Percentiles rank a stretch among this genome's conserved stretches.
These are phyloP conservation scores for Rhododendron molle DNA, from an alignment of 148 eudicot species.

Conservation along the genomic window DNA sequence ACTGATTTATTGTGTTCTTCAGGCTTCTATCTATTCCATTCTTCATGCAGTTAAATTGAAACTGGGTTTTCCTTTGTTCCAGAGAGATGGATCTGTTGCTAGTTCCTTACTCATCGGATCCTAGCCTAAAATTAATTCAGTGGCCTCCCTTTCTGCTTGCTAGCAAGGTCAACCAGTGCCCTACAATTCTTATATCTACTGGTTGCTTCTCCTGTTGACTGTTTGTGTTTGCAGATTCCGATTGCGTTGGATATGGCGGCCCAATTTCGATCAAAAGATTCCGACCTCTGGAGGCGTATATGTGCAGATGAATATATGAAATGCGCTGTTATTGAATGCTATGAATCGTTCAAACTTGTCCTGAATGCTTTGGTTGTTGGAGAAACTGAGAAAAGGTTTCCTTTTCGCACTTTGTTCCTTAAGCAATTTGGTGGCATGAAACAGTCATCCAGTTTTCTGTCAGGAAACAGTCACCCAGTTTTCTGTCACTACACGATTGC, in stretches of 20 bases:
- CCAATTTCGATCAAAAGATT: conserved; percentile 34
- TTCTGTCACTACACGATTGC: not conserved
- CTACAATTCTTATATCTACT: not conserved
- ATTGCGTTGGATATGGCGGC: conserved; percentile 50
- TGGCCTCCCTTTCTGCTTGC: conserved; percentile 98
- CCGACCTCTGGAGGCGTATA: conserved; percentile 43
- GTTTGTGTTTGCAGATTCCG: conserved; percentile 33
- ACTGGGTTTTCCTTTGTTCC: not conserved
- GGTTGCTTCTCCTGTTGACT: not conserved
- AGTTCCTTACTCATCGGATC: conserved; percentile 97
- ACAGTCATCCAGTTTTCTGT: conserved; percentile 1
- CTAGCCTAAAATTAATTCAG: conserved; percentile 73
- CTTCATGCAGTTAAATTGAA: not conserved
- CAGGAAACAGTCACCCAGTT: conserved; percentile 2
- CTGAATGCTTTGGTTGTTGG: conserved; percentile 53
- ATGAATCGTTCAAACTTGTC: conserved; percentile 63
- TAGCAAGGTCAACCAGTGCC: conserved; percentile 35
- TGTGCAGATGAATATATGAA: conserved; percentile 45
- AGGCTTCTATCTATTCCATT: not conserved
- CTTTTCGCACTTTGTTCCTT: conserved; percentile 7
- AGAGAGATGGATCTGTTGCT: conserved; percentile 97
- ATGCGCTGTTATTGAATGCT: conserved; percentile 50
- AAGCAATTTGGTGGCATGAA: conserved; percentile 1
- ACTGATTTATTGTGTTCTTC: not conserved
- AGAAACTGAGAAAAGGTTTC: conserved; percentile 75